phyloP scores from a whole-genome alignment of 2,329 filamentous ascomycete genomes.

The Thermoascus crustaceus region DNA sequence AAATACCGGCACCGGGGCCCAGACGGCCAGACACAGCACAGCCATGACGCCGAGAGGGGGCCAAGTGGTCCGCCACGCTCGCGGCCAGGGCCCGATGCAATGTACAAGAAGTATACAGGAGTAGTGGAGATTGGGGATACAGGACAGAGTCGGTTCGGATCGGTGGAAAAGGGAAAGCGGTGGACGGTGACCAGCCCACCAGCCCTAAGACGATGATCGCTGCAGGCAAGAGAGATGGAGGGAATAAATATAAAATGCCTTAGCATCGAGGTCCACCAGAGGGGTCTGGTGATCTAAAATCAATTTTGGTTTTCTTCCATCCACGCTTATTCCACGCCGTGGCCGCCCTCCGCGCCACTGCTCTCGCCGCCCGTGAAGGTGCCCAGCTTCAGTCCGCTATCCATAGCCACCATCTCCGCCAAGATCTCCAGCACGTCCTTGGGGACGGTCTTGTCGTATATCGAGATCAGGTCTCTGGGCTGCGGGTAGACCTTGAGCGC shows the following conservation, averaged over 20 bases:
- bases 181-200: slow-evolving; percentile 14
- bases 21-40: background rate
- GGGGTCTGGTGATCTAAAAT: too few relatives aligned
- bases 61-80: slow-evolving; percentile 19
- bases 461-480: slow-evolving; percentile 82
- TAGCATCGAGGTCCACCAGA: too few relatives aligned
- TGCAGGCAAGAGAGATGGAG: too few relatives aligned
- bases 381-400: slow-evolving; percentile 61
- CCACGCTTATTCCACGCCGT: slow-evolving; percentile 34
- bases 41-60: slow-evolving; percentile 27
- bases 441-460: slow-evolving; percentile 97
- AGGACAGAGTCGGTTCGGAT: background rate
- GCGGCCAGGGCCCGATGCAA: slow-evolving; percentile 26
- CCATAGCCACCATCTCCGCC: slow-evolving; percentile 95
- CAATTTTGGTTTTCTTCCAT: too few relatives aligned
- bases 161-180: slow-evolving; percentile 8
- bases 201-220: too few relatives aligned
- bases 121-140: slow-evolving; percentile 18
- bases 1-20: slow-evolving; percentile 1
- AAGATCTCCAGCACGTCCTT: slow-evolving; percentile 96
- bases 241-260: too few relatives aligned
- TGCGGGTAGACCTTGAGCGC: slow-evolving; percentile 97
- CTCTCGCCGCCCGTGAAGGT: slow-evolving; percentile 28
- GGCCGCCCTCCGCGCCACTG: slow-evolving; percentile 26
- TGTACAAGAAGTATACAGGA: slow-evolving; percentile 19